These are phyloP conservation scores for Coemansia brasiliensis DNA, from an alignment of 192 early-diverging fungal species.

Conservation along the genomic window DNA sequence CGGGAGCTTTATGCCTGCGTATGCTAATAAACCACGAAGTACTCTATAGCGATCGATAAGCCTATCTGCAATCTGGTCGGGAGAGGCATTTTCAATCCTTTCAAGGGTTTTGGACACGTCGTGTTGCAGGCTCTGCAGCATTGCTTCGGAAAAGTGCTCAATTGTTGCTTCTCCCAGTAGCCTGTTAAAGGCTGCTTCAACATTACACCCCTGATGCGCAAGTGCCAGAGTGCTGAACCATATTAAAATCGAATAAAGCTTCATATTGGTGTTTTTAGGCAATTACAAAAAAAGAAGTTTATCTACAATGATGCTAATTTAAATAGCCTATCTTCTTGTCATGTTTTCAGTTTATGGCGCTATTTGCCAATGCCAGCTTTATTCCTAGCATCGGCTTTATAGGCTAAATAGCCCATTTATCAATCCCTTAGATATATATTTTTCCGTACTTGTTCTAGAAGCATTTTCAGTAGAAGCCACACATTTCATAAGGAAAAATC, in stretches of 20 bases:
- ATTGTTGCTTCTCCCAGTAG: constrained; percentile 20
- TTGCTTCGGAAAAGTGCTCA: constrained; percentile 26
- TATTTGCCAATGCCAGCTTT: no score
- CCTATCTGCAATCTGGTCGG: constrained; percentile 18
- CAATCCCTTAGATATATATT: no score
- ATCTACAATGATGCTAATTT: no score
- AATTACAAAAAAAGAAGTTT: neutral
- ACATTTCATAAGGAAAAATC: neutral
- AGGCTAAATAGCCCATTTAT: neutral
- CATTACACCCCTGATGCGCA: constrained; percentile 34
- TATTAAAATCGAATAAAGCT: neutral
- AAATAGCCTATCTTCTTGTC: no score
- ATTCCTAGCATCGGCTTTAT: neutral
- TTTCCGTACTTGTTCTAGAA: neutral
- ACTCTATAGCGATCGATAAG: constrained; percentile 31
- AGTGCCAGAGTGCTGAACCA: neutral
- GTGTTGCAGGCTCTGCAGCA: constrained; percentile 24
- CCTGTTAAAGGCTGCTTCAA: constrained; percentile 26
- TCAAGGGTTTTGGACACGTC: constrained; percentile 15
- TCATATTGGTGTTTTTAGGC: neutral
- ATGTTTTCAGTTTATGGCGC: no score
- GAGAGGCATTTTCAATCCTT: constrained; percentile 10
- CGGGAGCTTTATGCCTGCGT: constrained; percentile 22
- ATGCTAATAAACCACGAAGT: constrained; percentile 18
- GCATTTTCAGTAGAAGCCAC: neutral